Evolutionary conservation across 768 basidiomycete genomes (phyloP), one percentile per base, ranked within the genome.

Genomic region (Tylopilus rubrobrunneus): DNA sequence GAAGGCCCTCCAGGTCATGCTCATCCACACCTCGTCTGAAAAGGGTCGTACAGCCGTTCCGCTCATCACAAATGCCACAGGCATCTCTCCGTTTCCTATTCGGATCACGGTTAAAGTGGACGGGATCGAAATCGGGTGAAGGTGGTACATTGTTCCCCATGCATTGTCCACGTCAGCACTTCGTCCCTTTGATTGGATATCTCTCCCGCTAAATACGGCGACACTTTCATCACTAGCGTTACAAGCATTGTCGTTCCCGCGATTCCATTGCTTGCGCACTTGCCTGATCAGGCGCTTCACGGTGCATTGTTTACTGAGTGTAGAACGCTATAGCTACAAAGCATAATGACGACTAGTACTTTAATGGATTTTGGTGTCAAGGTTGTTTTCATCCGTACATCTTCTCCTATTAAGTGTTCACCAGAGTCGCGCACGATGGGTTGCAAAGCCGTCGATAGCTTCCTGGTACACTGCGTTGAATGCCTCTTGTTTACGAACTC

Each of bases 31-130:
- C 0, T 86, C 89, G 1, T 91, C 89, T 1, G 89, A 89, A 62
- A 73, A 75, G 11, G 91, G 91, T 4, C 80, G 90, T 4, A 74
- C 79, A 0, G 85, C 80, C 0, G 90, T 92, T 8, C 90, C 90
- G 4, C 79, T 83, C 6, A 92, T 92, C 52, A 89, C 86, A n/a
- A 83, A 87, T 53, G 82, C 84, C 4, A 71, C 76, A 28, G 84
- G 83, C 5, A 87, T 92, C 41, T 91, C 89, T 0, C 90, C 90
- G 0, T 92, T 92, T 62, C 90, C 90, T 2, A 77, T 89, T 36
- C 81, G 81, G 56, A 81, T 92, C 36, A 63, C 70, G 5, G 87
- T 90, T 46, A 84, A 76, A 54, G 75, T 91, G 28, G 87, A 84
- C 5, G 87, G 85, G 10, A 65, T 78, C 15, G 86, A 89, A 64